Base-by-base conservation (phyloP, 768 basidiomycete genomes). In the Lactarius sp. region DNA sequence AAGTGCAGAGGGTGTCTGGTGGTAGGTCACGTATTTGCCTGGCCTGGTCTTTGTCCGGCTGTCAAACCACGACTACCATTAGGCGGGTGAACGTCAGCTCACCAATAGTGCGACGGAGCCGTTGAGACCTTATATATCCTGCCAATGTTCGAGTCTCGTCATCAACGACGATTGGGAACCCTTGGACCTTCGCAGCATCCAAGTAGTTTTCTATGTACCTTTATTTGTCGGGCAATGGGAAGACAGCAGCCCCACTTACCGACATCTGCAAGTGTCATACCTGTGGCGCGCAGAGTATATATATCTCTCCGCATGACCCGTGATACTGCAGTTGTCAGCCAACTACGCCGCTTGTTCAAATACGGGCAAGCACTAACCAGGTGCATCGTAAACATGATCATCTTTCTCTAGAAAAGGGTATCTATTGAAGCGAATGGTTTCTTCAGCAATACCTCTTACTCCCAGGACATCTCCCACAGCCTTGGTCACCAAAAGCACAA, bases 391-490 rank as follows among this genome's bases (percentile, higher is more conserved):
- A 0, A 91, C 87, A 70, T 92, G 88, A 72, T 97, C 94, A 64
- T 97, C 92, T 71, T 95, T 95, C 76, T 98, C 96, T 63, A 99
- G 77, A 79, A 95, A 94, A 0, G 97, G 97, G 76, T 89, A 98
- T 9, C 95, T 96, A 72, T 97, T 98, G 77, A 99, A 96, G 18
- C 86, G 83, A 70, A 99, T 99, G 83, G 89, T 92, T 70, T 97
- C 92, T 66, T 99, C 97, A 4, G 97, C 94, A 67, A 99, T 98
- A 1, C 97, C 97, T 50, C 83, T 90, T 7, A 87, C 92, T 27
- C 94, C 95, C 53, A 98, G 81, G 69, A 93, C 88, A 72, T 99
- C 96, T 14, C 94, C 93, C 27, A 98, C 96, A 13, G 94, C 94
- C 74, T 98, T 98, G 9, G 97, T 97, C 36, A 98, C 95, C 37